These are phyloP conservation scores for Carpinus viminea DNA, from an alignment of 306 rosid species.

Conservation along the genomic window DNA sequence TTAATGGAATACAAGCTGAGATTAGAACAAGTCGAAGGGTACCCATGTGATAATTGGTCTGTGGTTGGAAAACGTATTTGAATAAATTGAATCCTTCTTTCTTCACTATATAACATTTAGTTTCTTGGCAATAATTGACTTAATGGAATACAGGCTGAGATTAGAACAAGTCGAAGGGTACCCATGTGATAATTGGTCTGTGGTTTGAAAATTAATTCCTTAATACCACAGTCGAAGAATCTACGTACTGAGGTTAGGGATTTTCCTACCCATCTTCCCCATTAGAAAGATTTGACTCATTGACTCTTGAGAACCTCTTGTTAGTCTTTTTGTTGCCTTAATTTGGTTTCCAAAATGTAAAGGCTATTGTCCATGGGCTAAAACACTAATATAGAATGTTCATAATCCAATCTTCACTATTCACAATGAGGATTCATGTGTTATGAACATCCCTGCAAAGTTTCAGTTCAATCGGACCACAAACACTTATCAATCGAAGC, in stretches of 20 bases:
- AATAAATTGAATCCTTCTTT: neutral
- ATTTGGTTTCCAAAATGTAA: too few species aligned
- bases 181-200: neutral
- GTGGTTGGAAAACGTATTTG: neutral
- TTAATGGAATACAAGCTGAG: neutral
- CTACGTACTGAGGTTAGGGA: neutral
- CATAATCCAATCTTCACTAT: too few species aligned
- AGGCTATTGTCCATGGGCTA: too few species aligned
- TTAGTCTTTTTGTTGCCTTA: too few species aligned
- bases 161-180: neutral
- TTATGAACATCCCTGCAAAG: too few species aligned
- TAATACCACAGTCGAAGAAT: neutral
- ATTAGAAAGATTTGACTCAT: constrained; percentile 27
- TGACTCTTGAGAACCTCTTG: too few species aligned
- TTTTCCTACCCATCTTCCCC: constrained; percentile 21
- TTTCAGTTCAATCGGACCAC: too few species aligned
- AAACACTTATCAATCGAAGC: too few species aligned
- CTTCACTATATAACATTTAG: neutral
- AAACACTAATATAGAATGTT: too few species aligned
- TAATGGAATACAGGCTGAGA: neutral
- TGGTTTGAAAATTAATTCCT: neutral
- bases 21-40: neutral
- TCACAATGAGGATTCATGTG: too few species aligned
- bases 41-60: neutral
- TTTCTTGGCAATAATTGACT: neutral